phyloP scores from a whole-genome alignment of 2,329 filamentous ascomycete genomes.

The Phialemonium atrogriseum region DNA sequence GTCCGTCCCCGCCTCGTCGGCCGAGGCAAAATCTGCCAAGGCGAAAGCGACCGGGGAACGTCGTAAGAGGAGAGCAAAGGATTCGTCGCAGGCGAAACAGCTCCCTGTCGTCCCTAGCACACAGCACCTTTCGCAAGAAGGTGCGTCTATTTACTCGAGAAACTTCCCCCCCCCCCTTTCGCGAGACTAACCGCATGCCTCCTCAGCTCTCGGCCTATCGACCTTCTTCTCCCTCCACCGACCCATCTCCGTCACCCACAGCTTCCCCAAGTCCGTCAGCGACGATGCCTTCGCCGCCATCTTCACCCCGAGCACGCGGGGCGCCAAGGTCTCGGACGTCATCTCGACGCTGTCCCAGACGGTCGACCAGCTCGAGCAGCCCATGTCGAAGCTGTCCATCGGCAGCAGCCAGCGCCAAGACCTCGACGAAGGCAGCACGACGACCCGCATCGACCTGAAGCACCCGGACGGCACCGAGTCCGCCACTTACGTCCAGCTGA shows the following conservation, averaged over 20 bases:
- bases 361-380: conserved; percentile 51
- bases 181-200: conserved; percentile 14
- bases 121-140: conserved; percentile 59
- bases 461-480: conserved; percentile 48
- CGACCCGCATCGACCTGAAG: conserved; percentile 43
- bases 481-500: conserved; percentile 57
- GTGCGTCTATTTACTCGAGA: conserved; percentile 31
- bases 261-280: conserved; percentile 64
- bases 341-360: conserved; percentile 58
- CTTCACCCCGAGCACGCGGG: conserved; percentile 53
- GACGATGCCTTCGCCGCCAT: conserved; percentile 76
- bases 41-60: conserved; percentile 41
- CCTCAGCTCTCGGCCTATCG: conserved; percentile 72
- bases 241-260: conserved; percentile 80
- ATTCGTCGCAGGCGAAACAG: conserved; percentile 37
- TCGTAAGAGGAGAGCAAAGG: conserved; percentile 52
- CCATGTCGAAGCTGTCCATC: conserved; percentile 45
- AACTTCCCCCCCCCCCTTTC: conserved; percentile 6
- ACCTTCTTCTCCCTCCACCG: conserved; percentile 95
- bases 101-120: conserved; percentile 70
- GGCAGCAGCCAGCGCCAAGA: conserved; percentile 22
- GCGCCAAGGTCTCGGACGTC: conserved; percentile 48
- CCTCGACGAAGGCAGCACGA: conserved; percentile 34
- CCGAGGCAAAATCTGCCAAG: conserved; percentile 30
- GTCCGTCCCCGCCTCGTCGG: conserved; percentile 39